A percentile compares a stretch with the other conserved stretches of the same genome.
These are phyloP conservation scores for Podaxis carcinomalis DNA, from an alignment of 768 basidiomycete genomes.

Conservation along the genomic window DNA sequence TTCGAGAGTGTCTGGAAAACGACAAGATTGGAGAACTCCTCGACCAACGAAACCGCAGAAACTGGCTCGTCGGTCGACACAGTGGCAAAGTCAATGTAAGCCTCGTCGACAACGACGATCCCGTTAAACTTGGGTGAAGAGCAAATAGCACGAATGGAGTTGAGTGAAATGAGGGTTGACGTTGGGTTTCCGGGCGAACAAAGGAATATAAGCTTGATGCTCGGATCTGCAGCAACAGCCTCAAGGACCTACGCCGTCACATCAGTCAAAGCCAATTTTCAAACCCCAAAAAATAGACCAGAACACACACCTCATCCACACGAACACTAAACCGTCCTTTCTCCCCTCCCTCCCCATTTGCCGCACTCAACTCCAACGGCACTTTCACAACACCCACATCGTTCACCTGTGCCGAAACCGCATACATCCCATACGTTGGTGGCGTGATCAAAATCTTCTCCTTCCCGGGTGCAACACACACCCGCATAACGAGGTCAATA, in stretches of 20 bases:
- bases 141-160: constrained; percentile 62
- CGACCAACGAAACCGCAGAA: constrained; percentile 67
- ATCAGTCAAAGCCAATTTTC: not conserved
- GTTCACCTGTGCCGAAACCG: constrained; percentile 92
- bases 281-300: constrained; percentile 3
- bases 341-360: constrained; percentile 69
- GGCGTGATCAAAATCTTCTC: constrained; percentile 89
- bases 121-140: constrained; percentile 84
- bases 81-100: constrained; percentile 91
- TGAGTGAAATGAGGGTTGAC: constrained; percentile 77
- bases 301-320: constrained; percentile 63
- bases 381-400: constrained; percentile 82
- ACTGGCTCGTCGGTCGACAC: constrained; percentile 28
- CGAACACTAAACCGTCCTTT: constrained; percentile 68
- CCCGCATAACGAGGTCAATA: constrained; percentile 90
- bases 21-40: constrained; percentile 82
- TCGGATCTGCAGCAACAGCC: constrained; percentile 61
- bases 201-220: constrained; percentile 88
- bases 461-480: constrained; percentile 72
- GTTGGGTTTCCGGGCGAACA: constrained; percentile 98
- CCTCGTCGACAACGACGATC: constrained; percentile 92
- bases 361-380: constrained; percentile 56
- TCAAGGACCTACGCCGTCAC: constrained; percentile 56
- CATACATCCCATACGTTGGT: constrained; percentile 98
- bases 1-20: constrained; percentile 98